Evolutionary conservation across 805 yeast genomes (phyloP).

Genomic region (Kodamaea kaohsiungensis): DNA sequence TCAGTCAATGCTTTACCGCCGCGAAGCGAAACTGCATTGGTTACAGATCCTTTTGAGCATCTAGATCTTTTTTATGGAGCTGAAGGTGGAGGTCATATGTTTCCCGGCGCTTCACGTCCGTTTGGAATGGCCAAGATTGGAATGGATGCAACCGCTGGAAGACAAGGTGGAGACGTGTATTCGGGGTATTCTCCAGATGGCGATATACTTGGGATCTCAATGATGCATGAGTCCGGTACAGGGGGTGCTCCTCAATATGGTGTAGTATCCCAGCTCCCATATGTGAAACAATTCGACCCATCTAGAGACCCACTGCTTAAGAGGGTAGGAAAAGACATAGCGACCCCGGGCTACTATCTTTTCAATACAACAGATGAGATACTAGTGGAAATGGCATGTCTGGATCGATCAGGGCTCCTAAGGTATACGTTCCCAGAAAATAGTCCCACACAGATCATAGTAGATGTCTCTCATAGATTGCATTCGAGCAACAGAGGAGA

Average conservation of each 20-base stretch:
- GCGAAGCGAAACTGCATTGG: too few species aligned
- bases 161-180: slow-evolving; percentile 22
- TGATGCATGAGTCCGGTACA: slow-evolving; percentile 42
- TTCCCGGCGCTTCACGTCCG: slow-evolving; percentile 37
- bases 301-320: neutral
- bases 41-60: slow-evolving; percentile 12
- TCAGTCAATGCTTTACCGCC: too few species aligned
- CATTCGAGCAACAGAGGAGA: slow-evolving; percentile 27
- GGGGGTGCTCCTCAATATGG: slow-evolving; percentile 42
- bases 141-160: slow-evolving; percentile 21
- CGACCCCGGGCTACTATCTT: slow-evolving; percentile 26
- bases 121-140: slow-evolving; percentile 41
- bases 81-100: slow-evolving; percentile 31
- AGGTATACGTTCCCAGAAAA: slow-evolving; percentile 21
- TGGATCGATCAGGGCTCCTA: slow-evolving; percentile 26
- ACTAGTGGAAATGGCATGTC: slow-evolving; percentile 26
- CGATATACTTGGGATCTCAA: slow-evolving; percentile 29
- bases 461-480: slow-evolving; percentile 31
- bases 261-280: slow-evolving; percentile 33
- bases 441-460: slow-evolving; percentile 19
- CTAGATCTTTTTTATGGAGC: slow-evolving; percentile 38
- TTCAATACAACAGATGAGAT: slow-evolving; percentile 21
- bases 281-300: slow-evolving; percentile 1
- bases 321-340: slow-evolving; percentile 20
- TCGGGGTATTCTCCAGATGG: slow-evolving; percentile 37